Percentiles rank a stretch among this genome's conserved stretches.
phyloP scores from a whole-genome alignment of 2,329 filamentous ascomycete species.

The Pestalotiopsis sp. region DNA sequence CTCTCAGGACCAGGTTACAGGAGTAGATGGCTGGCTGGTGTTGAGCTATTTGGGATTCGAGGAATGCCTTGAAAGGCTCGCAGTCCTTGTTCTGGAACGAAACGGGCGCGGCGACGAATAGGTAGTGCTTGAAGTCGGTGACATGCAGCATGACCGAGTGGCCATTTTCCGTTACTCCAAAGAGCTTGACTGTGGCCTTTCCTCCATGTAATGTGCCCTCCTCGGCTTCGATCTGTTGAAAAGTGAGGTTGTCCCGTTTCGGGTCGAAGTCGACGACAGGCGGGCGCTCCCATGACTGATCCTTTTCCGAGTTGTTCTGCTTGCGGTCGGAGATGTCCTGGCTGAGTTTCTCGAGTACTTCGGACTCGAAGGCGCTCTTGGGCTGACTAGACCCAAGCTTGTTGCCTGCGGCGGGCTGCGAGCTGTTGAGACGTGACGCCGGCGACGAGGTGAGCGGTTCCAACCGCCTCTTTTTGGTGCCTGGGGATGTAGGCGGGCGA shows the following conservation, averaged over 20 bases:
- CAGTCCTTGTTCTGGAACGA: constrained; percentile 81
- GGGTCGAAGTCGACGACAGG: constrained; percentile 56
- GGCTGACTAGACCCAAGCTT: constrained; percentile 74
- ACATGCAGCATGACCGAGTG: constrained; percentile 95
- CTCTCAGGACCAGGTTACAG: constrained; percentile 79
- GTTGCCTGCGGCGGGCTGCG: constrained; percentile 63
- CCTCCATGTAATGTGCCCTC: constrained; percentile 83
- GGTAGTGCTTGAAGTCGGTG: constrained; percentile 93
- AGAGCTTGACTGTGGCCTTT: constrained; percentile 80
- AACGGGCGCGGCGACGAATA: constrained; percentile 88
- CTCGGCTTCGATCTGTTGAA: constrained; percentile 95
- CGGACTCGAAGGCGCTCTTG: constrained; percentile 91
- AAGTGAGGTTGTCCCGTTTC: constrained; percentile 71
- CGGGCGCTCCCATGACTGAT: constrained; percentile 84
- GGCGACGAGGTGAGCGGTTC: constrained; percentile 63
- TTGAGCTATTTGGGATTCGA: constrained; percentile 79
- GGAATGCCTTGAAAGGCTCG: constrained; percentile 73
- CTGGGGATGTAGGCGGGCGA: constrained; percentile 59
- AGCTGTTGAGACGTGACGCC: constrained; percentile 60
- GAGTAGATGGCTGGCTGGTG: constrained; percentile 76
- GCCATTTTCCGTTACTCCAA: constrained; percentile 82
- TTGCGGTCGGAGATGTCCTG: constrained; percentile 89
- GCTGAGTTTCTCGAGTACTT: constrained; percentile 93
- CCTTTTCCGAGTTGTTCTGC: constrained; percentile 85
- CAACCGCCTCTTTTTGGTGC: constrained; percentile 77